Evolutionary conservation across 768 basidiomycete genomes (phyloP), one percentile per base, ranked within the genome.

Genomic region (Clitopilus hobsonii): DNA sequence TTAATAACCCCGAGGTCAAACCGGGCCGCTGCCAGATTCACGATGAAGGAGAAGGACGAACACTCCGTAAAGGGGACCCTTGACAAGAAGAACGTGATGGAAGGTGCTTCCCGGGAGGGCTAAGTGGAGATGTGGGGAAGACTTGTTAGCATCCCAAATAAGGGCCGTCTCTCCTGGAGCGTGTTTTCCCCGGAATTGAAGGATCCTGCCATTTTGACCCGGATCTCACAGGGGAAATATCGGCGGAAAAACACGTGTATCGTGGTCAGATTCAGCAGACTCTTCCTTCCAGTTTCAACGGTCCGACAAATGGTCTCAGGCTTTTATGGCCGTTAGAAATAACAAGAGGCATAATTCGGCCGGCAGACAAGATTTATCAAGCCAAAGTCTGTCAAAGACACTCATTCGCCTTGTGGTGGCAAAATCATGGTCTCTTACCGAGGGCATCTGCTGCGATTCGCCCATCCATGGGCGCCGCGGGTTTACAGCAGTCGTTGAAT

Each of bases 221-320:
- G 25, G 49, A 47, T 41, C 41, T 30, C 26, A 29, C 27, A 18
- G 57, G 60, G 53, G 18, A 45, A 55, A 50, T 30, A 27, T 61
- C 60, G 60, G 55, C 45, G 26, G 4, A 14, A 47, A 57, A 59
- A 56, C 58, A 61, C 58, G 52, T 55, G 56, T 38, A 36, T 27
- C 14, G 23, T 23, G 10, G 3, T n/a, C 32, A n/a, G n/a, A 36
- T 36, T 36, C 32, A 36, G 32, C 32, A 36, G 32, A 11, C 11
- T 18, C 6, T 45, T 20, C n/a, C n/a, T 45, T 4, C 22, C n/a
- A n/a, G n/a, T 20, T 45, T 20, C 41, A 20, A 23, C 41, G 22
- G 41, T 45, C 41, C 41, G 41, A 45, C 22, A 45, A 45, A 20
- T 20, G 10, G 18, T 45, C 22, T 23, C 22, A 45, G 41, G 16